Evolutionary conservation across 768 basidiomycete genomes (phyloP).

Genomic region (Boletus rubroflammeus): DNA sequence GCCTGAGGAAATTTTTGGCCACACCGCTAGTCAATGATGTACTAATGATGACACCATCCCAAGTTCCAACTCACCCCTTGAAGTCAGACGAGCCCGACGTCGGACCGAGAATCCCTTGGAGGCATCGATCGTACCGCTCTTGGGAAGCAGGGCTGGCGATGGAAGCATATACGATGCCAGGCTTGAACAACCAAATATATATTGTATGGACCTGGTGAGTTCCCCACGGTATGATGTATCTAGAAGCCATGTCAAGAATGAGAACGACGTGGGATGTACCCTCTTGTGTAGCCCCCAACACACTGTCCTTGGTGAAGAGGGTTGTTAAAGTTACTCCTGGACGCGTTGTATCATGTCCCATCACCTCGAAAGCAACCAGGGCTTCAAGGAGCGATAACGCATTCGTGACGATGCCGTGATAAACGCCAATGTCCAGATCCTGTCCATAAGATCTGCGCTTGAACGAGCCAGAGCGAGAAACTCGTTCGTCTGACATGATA

Average conservation of each 20-base stretch:
- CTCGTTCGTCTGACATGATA: not conserved
- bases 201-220: not conserved
- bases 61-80: conserved; percentile 23
- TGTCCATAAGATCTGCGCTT: too few species aligned
- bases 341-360: conserved; percentile 79
- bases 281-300: conserved; percentile 87
- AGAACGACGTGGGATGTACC: conserved; percentile 54
- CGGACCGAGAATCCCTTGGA: conserved; percentile 84
- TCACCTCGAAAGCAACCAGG: conserved; percentile 48
- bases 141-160: conserved; percentile 53
- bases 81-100: conserved; percentile 39
- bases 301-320: conserved; percentile 65
- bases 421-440: too few species aligned
- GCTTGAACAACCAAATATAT: conserved; percentile 95
- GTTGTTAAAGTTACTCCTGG: conserved; percentile 85
- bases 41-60: not conserved
- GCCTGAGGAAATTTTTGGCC: conserved; percentile 68
- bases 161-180: conserved; percentile 68
- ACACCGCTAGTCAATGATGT: not conserved
- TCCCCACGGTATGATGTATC: not conserved
- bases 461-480: too few species aligned
- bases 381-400: conserved; percentile 48
- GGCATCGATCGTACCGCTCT: conserved; percentile 57
- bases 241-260: too few species aligned
- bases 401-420: too few species aligned